Evolutionary conservation across 148 eudicot genomes (phyloP).

Genomic region (Silene conica): DNA sequence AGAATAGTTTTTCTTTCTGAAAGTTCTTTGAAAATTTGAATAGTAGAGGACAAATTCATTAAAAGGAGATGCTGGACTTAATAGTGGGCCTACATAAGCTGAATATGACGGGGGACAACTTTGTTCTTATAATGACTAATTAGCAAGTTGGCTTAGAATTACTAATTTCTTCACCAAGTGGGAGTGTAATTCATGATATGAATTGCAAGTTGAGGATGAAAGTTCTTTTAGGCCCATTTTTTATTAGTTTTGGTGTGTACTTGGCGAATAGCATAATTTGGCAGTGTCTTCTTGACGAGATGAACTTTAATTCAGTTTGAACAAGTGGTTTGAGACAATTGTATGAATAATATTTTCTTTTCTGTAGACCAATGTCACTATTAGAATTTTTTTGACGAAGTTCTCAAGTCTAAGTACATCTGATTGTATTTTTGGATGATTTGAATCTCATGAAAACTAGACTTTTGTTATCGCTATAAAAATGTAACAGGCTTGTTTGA

Average conservation of each 20-base stretch:
- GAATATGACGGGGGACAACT: background rate
- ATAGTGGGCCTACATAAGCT: constrained; percentile 1
- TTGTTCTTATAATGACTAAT: background rate
- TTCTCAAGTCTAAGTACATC: background rate
- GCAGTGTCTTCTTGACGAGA: background rate
- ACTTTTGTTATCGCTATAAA: too few relatives aligned
- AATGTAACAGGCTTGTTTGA: background rate
- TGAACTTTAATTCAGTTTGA: background rate
- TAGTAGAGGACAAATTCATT: background rate
- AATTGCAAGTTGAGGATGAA: background rate
- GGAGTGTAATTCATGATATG: background rate
- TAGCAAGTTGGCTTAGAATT: constrained; percentile 7
- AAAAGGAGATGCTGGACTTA: background rate
- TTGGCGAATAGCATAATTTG: background rate
- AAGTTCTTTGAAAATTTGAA: background rate
- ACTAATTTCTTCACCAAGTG: constrained; percentile 2
- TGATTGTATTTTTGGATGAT: background rate
- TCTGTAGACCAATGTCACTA: background rate
- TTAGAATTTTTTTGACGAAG: background rate
- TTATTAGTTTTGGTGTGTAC: background rate
- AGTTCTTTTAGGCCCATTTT: background rate
- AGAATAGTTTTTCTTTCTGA: background rate
- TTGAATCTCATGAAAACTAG: background rate
- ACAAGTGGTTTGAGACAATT: background rate
- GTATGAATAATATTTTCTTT: too few relatives aligned